These are phyloP conservation scores for Coniella lustricola DNA, from an alignment of 2,329 filamentous ascomycete genomes.

Conservation along the genomic window DNA sequence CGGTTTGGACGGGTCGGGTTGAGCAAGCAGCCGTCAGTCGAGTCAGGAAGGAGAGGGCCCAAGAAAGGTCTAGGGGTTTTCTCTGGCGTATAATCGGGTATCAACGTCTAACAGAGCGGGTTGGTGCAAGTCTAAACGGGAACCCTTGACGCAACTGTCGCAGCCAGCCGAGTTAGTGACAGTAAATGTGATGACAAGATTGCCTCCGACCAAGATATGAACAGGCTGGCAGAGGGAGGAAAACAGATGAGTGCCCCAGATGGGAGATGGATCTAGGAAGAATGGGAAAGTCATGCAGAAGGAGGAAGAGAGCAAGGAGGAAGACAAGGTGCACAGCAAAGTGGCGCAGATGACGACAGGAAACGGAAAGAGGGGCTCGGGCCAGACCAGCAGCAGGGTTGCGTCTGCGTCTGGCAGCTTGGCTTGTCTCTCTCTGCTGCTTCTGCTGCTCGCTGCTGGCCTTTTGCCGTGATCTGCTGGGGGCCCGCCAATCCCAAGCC, in stretches of 20 bases:
- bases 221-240: too few relatives aligned
- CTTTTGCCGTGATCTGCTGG: background rate
- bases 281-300: background rate
- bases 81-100: background rate
- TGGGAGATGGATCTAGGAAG: background rate
- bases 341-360: slow-evolving; percentile 17
- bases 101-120: background rate
- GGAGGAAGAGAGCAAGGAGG: background rate
- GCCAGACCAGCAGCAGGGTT: background rate
- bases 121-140: background rate
- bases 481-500: background rate
- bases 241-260: background rate
- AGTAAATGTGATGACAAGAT: too few relatives aligned
- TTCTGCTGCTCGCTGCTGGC: background rate
- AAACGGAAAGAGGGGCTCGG: slow-evolving; percentile 9
- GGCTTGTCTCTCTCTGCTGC: background rate
- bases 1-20: background rate
- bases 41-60: background rate
- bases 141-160: background rate
- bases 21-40: background rate
- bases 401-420: background rate
- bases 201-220: too few relatives aligned
- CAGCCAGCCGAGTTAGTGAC: background rate
- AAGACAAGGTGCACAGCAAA: slow-evolving; percentile 3
- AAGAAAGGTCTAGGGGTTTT: too few relatives aligned